A percentile compares a stretch with the other conserved stretches of the same genome.
Conservation (phyloP, 345 rosid species). For the Populus euphratica region DNA sequence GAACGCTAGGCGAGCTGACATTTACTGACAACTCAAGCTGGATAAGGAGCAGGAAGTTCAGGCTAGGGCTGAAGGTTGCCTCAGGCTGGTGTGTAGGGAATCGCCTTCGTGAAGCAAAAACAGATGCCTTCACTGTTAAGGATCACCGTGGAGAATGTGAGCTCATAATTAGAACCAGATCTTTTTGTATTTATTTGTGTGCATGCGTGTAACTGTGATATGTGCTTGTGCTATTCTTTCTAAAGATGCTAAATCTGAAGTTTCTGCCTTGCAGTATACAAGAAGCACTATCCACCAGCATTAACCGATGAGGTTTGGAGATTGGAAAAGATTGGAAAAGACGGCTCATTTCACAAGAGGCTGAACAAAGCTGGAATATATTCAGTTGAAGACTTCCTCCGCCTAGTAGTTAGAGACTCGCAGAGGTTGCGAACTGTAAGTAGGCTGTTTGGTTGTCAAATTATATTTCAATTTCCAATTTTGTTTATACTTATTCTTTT, state of each 20-base stretch:
- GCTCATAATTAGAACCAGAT: background rate
- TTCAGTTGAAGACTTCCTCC: slow-evolving; percentile 80
- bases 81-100: slow-evolving; percentile 31
- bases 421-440: slow-evolving; percentile 81
- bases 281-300: slow-evolving; percentile 96
- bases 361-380: slow-evolving; percentile 76
- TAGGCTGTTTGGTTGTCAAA: slow-evolving; percentile 17
- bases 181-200: background rate
- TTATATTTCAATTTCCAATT: background rate
- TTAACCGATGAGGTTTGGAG: slow-evolving; percentile 92
- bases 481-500: slow-evolving; percentile 14
- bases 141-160: slow-evolving; percentile 41
- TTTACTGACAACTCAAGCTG: slow-evolving; percentile 46
- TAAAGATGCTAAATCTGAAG: background rate
- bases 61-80: slow-evolving; percentile 42
- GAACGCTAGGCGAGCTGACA: slow-evolving; percentile 33
- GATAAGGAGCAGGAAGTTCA: slow-evolving; percentile 39
- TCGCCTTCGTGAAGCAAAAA: slow-evolving; percentile 38
- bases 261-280: slow-evolving; percentile 55
- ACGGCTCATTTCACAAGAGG: slow-evolving; percentile 95
- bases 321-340: slow-evolving; percentile 95
- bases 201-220: background rate
- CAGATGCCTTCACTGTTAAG: slow-evolving; percentile 37
- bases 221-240: background rate
- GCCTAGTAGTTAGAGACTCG: slow-evolving; percentile 75